A percentile compares a stretch with the other conserved stretches of the same genome.
phyloP scores from a whole-genome alignment of 2,329 filamentous ascomycete genomes.

The Fusarium succisae region DNA sequence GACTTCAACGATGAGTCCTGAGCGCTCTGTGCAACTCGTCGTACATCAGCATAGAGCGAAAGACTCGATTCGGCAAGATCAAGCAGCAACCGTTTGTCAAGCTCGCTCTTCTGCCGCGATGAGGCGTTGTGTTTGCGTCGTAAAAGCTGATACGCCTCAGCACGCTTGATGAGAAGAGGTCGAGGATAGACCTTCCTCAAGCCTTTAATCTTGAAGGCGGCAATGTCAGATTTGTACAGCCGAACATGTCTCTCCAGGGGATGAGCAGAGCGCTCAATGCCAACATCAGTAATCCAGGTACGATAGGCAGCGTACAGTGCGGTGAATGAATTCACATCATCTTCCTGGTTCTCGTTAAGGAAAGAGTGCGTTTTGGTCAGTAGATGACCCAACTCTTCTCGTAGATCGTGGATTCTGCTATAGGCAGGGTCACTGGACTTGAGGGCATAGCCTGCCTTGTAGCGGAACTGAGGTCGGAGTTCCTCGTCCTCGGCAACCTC shows the following conservation, averaged over 20 bases:
- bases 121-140: conserved; percentile 94
- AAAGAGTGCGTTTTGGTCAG: conserved; percentile 88
- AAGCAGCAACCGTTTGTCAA: conserved; percentile 85
- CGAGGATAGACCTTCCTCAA: conserved; percentile 92
- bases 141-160: conserved; percentile 93
- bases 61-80: conserved; percentile 91
- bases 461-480: conserved; percentile 85
- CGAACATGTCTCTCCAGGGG: conserved; percentile 87
- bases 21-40: conserved; percentile 90
- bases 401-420: conserved; percentile 78
- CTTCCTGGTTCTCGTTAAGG: conserved; percentile 84
- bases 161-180: conserved; percentile 89
- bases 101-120: conserved; percentile 85
- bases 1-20: conserved; percentile 94
- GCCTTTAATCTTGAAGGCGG: conserved; percentile 94
- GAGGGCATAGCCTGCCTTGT: conserved; percentile 87
- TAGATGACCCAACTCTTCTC: conserved; percentile 81
- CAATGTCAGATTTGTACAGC: conserved; percentile 85
- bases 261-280: conserved; percentile 94
- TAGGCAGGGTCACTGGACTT: conserved; percentile 67
- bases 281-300: conserved; percentile 97
- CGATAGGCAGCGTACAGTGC: conserved; percentile 91
- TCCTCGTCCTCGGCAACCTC: conserved; percentile 82
- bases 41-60: conserved; percentile 93
- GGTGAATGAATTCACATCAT: conserved; percentile 96